Evolutionary conservation across 306 rosid species (phyloP).

Genomic region (Vicia faba): DNA sequence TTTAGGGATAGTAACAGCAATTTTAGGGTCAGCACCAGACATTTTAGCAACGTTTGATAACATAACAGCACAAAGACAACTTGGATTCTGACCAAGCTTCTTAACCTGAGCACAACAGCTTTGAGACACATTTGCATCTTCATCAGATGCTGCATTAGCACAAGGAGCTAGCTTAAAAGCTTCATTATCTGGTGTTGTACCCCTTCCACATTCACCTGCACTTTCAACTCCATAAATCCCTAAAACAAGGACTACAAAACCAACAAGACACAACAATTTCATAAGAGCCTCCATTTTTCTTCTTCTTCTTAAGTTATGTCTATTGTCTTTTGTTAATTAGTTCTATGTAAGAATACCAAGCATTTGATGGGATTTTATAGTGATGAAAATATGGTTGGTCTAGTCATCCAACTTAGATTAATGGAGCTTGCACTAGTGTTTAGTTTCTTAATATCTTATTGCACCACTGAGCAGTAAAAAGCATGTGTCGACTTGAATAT

Average conservation of each 20-base stretch:
- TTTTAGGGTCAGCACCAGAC: constrained; percentile 47
- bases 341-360: constrained; percentile 10
- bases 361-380: constrained; percentile 43
- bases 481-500: constrained; percentile 32
- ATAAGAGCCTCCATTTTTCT: constrained; percentile 37
- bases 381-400: constrained; percentile 40
- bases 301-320: background rate
- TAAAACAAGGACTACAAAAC: constrained; percentile 39
- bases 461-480: constrained; percentile 36
- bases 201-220: constrained; percentile 63
- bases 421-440: constrained; percentile 59
- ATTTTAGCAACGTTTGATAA: constrained; percentile 55
- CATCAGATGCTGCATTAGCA: constrained; percentile 57
- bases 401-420: constrained; percentile 42
- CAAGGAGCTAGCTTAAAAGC: constrained; percentile 64
- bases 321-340: background rate
- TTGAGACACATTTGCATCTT: constrained; percentile 49
- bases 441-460: constrained; percentile 25
- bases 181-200: constrained; percentile 55
- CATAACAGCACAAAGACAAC: constrained; percentile 60
- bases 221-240: constrained; percentile 40
- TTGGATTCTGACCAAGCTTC: constrained; percentile 53
- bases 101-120: constrained; percentile 54
- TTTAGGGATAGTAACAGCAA: constrained; percentile 65
- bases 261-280: constrained; percentile 47